Conservation (phyloP, 306 rosid species). For the Quercus berberidifolia region DNA sequence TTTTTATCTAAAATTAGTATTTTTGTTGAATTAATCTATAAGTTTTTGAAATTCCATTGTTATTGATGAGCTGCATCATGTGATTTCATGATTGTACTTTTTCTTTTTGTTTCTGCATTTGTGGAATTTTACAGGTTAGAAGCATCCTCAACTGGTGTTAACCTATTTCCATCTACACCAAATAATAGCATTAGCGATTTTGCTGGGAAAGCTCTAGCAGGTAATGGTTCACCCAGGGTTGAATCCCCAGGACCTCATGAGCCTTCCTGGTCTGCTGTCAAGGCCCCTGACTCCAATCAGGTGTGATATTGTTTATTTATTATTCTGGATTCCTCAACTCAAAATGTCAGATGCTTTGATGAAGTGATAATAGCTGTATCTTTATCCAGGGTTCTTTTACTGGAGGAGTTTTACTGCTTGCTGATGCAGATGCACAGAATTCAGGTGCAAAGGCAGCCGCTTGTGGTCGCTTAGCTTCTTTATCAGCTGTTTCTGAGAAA, state of each 20-base stretch:
- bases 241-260: conserved; percentile 17
- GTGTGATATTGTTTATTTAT: conserved; percentile 32
- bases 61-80: conserved; percentile 3
- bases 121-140: conserved; percentile 62
- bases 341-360: neutral
- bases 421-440: conserved; percentile 66
- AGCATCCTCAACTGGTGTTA: conserved; percentile 70
- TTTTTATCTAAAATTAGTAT: neutral
- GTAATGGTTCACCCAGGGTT: conserved; percentile 24
- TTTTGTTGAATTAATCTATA: conserved; percentile 14
- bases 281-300: conserved; percentile 45
- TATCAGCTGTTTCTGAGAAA: conserved; percentile 70
- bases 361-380: conserved; percentile 8
- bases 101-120: conserved; percentile 13
- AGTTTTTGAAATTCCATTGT: conserved; percentile 20
- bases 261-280: conserved; percentile 47
- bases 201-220: conserved; percentile 39
- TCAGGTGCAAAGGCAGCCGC: conserved; percentile 97
- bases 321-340: neutral
- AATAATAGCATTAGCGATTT: conserved; percentile 29
- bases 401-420: conserved; percentile 64
- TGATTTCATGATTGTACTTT: conserved; percentile 17
- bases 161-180: conserved; percentile 42
- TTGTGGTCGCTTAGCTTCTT: conserved; percentile 73
- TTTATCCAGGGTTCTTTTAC: conserved; percentile 54